Evolutionary conservation across 257 asterid genomes (phyloP).

Genomic region (Solanum infundibuliforme): DNA sequence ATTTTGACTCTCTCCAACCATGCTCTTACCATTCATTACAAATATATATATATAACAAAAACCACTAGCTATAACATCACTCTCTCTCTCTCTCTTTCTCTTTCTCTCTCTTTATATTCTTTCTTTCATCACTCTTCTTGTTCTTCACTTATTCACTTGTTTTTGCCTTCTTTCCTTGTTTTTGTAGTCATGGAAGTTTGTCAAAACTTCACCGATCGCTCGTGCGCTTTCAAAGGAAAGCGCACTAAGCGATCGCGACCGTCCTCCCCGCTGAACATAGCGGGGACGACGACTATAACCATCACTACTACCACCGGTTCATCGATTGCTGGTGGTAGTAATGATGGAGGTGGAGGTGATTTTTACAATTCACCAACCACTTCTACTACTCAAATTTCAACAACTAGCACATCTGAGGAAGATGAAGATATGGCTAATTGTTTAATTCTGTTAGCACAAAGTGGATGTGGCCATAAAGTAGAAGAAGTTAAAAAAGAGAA

Average conservation of each 20-base stretch:
- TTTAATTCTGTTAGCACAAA: slow-evolving; percentile 67
- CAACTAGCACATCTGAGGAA: slow-evolving; percentile 24
- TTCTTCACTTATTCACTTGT: slow-evolving; percentile 12
- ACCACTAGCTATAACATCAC: slow-evolving; percentile 28
- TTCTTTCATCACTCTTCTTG: neutral
- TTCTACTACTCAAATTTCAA: slow-evolving; percentile 12
- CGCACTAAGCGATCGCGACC: neutral
- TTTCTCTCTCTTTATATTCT: neutral
- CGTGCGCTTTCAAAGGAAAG: neutral
- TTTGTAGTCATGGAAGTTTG: slow-evolving; percentile 36
- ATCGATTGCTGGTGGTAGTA: neutral
- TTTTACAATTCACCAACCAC: neutral
- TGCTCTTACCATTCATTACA: slow-evolving; percentile 21
- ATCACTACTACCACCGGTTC: neutral
- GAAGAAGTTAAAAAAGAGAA: neutral
- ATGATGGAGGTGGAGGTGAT: neutral
- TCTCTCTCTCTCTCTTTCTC: slow-evolving; percentile 23
- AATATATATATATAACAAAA: slow-evolving; percentile 3
- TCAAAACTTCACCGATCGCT: neutral
- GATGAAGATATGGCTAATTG: slow-evolving; percentile 90
- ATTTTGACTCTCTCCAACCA: slow-evolving; percentile 22
- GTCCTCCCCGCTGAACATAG: neutral
- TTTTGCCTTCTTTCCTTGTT: neutral
- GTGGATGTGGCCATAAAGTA: slow-evolving; percentile 15
- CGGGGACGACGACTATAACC: neutral